Conservation (phyloP, 2,329 filamentous ascomycete genomes). For the Ophiostoma angusticollis region DNA sequence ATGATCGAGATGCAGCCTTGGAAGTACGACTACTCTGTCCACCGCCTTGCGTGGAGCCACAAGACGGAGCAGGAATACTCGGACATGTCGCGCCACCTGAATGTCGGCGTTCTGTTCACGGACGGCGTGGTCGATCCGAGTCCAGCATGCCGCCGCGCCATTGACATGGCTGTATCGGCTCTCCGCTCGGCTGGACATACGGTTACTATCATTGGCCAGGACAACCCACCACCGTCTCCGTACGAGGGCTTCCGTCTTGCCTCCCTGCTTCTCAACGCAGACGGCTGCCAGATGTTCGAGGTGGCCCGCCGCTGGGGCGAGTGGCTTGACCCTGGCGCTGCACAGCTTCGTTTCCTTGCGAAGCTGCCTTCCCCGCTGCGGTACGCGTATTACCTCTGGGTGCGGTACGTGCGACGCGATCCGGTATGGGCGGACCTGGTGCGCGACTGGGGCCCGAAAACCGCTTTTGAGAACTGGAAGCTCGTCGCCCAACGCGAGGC, state of each 20-base stretch:
- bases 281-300: constrained; percentile 70
- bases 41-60: constrained; percentile 68
- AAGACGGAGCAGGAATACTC: constrained; percentile 46
- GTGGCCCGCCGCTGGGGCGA: constrained; percentile 67
- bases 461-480: constrained; percentile 68
- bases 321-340: constrained; percentile 64
- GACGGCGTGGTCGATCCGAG: constrained; percentile 77
- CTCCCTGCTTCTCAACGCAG: constrained; percentile 68
- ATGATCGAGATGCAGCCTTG: constrained; percentile 75
- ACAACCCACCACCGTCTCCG: constrained; percentile 39
- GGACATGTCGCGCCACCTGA: constrained; percentile 45
- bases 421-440: constrained; percentile 66
- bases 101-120: constrained; percentile 64
- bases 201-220: constrained; percentile 46
- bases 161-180: constrained; percentile 57
- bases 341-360: constrained; percentile 63
- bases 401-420: constrained; percentile 71
- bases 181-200: constrained; percentile 63
- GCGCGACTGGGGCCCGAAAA: constrained; percentile 59
- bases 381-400: constrained; percentile 79
- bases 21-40: constrained; percentile 76
- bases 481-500: constrained; percentile 64
- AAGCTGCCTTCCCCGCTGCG: constrained; percentile 59
- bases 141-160: constrained; percentile 67
- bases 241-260: constrained; percentile 67